Evolutionary conservation across 1,139 yeast genomes (phyloP).

Genomic region (Scheffersomyces parashehatae): DNA sequence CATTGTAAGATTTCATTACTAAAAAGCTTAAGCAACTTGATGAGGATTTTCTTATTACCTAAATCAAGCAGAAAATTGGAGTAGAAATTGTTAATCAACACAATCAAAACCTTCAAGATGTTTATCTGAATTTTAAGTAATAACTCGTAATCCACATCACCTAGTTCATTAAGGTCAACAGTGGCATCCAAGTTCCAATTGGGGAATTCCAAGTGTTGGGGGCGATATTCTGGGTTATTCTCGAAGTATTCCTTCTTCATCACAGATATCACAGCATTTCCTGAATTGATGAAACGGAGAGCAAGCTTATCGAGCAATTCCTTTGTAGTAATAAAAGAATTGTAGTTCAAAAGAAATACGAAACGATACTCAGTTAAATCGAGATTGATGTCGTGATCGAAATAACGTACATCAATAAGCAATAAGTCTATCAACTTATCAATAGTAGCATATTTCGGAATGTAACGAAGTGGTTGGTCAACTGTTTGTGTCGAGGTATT

Average conservation of each 20-base stretch:
- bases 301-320: conserved; percentile 46
- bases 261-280: conserved; percentile 49
- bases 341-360: conserved; percentile 46
- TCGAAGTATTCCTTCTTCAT: conserved; percentile 29
- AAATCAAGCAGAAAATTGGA: conserved; percentile 74
- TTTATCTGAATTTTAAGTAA: conserved; percentile 78
- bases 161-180: conserved; percentile 39
- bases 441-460: conserved; percentile 44
- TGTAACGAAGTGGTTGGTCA: conserved; percentile 18
- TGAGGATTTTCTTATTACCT: conserved; percentile 58
- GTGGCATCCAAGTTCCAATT: conserved; percentile 51
- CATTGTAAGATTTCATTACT: conserved; percentile 75
- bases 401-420: conserved; percentile 39
- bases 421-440: conserved; percentile 45
- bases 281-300: conserved; percentile 46
- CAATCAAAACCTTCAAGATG: conserved; percentile 72
- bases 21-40: conserved; percentile 66
- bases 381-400: conserved; percentile 37
- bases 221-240: background rate
- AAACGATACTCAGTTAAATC: conserved; percentile 47
- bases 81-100: conserved; percentile 73
- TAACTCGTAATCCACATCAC: conserved; percentile 54
- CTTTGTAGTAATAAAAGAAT: conserved; percentile 43
- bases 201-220: conserved; percentile 36
- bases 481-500: background rate